Evolutionary conservation across 257 asterid genomes (phyloP).

Genomic region (Cynanchum wilfordii): DNA sequence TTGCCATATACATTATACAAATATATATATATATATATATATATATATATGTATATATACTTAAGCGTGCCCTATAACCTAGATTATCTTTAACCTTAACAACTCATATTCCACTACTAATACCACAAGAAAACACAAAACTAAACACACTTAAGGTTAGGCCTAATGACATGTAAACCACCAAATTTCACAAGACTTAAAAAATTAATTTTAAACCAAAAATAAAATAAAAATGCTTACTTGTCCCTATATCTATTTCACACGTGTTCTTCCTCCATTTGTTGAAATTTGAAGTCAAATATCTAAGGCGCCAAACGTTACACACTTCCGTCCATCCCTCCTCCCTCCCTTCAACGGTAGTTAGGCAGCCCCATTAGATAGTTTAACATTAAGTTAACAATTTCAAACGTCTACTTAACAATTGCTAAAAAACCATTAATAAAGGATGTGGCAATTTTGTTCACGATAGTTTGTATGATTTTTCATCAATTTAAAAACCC

Average conservation of each 20-base stretch:
- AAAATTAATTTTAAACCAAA: background rate
- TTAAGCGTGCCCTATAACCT: conserved; percentile 41
- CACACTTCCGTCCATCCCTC: too few relatives aligned
- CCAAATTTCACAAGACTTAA: conserved; percentile 23
- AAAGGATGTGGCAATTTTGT: too few relatives aligned
- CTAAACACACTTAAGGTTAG: conserved; percentile 33
- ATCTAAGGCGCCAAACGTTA: conserved; percentile 50
- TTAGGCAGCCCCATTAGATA: conserved; percentile 47
- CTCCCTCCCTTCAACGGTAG: conserved; percentile 43
- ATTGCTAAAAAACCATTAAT: too few relatives aligned
- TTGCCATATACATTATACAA: background rate
- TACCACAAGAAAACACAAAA: conserved; percentile 19
- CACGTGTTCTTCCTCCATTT: conserved; percentile 43
- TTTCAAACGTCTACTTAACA: too few relatives aligned
- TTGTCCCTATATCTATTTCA: conserved; percentile 22
- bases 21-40: background rate
- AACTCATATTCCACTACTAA: conserved; percentile 59
- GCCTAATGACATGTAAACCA: conserved; percentile 78
- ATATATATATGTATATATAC: background rate
- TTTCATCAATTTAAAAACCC: conserved; percentile 6
- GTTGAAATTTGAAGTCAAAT: conserved; percentile 36
- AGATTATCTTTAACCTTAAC: conserved; percentile 44
- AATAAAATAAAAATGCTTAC: conserved; percentile 12
- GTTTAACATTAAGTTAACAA: too few relatives aligned
- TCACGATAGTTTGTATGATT: too few relatives aligned